These are phyloP conservation scores for Paragyromitra xinjiangensis DNA, from an alignment of 495 filamentous ascomycete species.

Conservation along the genomic window DNA sequence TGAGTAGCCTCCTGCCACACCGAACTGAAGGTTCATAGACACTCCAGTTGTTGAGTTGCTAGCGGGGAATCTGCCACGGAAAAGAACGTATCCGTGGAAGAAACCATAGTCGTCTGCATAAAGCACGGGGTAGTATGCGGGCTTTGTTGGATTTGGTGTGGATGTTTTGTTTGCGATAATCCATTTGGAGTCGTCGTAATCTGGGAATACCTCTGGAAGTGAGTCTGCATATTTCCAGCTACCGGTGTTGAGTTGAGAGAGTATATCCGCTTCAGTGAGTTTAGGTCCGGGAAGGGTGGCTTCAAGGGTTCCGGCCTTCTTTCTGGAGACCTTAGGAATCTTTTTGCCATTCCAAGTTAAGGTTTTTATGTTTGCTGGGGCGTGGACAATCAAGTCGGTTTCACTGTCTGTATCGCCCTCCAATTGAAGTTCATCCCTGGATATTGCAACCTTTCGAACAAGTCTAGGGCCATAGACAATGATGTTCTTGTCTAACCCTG, in stretches of 20 bases:
- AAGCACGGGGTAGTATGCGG: conserved; percentile 69
- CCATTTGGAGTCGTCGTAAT: conserved; percentile 71
- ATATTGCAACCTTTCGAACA: conserved; percentile 67
- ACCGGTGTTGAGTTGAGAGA: conserved; percentile 60
- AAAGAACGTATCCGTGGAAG: conserved; percentile 71
- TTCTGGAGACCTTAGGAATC: conserved; percentile 58
- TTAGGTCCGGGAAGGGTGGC: conserved; percentile 61
- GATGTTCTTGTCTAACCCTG: conserved; percentile 62
- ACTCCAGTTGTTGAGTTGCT: conserved; percentile 63
- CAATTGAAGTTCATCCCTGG: conserved; percentile 64
- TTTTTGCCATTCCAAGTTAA: conserved; percentile 71
- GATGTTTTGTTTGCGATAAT: conserved; percentile 64
- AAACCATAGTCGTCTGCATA: conserved; percentile 76
- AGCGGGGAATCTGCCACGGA: conserved; percentile 71
- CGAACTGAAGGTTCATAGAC: conserved; percentile 68
- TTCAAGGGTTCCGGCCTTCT: conserved; percentile 63
- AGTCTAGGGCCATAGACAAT: conserved; percentile 76
- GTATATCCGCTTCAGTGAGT: conserved; percentile 61
- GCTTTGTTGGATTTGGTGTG: conserved; percentile 66
- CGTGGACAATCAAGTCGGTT: conserved; percentile 71
- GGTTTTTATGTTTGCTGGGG: conserved; percentile 63
- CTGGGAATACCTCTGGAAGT: conserved; percentile 69
- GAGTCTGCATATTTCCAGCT: conserved; percentile 72
- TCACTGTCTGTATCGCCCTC: conserved; percentile 73
- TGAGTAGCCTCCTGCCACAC: conserved; percentile 67